phyloP scores from a whole-genome alignment of 2,329 filamentous ascomycete genomes.

The Fusarium cyanostomum region DNA sequence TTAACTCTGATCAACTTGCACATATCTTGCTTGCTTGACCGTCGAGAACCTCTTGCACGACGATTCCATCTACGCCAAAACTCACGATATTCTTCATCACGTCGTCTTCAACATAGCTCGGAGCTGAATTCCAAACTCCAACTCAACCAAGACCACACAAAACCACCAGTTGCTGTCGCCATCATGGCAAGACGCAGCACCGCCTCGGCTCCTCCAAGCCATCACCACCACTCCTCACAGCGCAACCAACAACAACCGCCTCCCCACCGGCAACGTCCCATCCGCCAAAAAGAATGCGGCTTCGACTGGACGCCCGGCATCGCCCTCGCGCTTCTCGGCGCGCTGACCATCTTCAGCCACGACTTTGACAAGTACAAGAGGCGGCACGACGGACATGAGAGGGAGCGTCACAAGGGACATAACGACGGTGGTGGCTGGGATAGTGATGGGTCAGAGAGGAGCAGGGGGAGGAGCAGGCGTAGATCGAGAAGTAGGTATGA shows the following conservation, averaged over 20 bases:
- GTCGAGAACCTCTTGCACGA: no score
- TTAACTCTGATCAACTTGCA: neutral
- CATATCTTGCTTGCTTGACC: neutral
- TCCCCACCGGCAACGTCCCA: slow-evolving; percentile 40
- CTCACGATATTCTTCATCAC: neutral
- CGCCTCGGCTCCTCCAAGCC: slow-evolving; percentile 25
- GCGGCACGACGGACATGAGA: slow-evolving; percentile 11
- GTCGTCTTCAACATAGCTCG: neutral
- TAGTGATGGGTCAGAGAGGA: slow-evolving; percentile 3
- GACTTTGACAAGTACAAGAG: slow-evolving; percentile 44
- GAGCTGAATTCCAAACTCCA: neutral
- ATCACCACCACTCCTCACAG: slow-evolving; percentile 1
- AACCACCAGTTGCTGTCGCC: neutral
- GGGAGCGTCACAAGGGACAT: neutral
- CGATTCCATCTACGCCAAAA: no score
- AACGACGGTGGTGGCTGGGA: slow-evolving; percentile 13
- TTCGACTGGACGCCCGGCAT: slow-evolving; percentile 55
- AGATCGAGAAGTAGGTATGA: slow-evolving; percentile 14
- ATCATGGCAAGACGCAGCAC: slow-evolving; percentile 32
- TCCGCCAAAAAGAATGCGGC: slow-evolving; percentile 45
- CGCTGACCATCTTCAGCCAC: slow-evolving; percentile 51
- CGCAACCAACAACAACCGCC: slow-evolving; percentile 5
- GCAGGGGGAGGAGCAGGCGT: slow-evolving; percentile 21
- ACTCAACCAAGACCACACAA: neutral
- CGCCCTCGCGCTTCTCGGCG: slow-evolving; percentile 50